Conservation (phyloP, 148 eudicot species). For the Silene latifolia region DNA sequence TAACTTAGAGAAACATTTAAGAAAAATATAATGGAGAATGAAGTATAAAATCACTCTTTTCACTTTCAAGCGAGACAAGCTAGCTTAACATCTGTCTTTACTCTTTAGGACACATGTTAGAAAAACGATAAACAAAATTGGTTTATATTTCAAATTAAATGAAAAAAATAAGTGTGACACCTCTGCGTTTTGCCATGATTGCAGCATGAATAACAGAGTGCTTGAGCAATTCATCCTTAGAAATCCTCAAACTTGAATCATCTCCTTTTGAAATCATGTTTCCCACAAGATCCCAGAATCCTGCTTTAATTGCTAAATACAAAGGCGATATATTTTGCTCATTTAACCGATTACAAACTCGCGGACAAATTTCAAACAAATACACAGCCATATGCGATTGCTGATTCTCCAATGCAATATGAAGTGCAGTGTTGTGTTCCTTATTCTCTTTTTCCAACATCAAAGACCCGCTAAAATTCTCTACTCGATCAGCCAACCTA, state of each 20-base stretch:
- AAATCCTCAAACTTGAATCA: background rate
- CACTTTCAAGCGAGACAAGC: too few species aligned
- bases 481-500: background rate
- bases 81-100: too few species aligned
- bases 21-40: too few species aligned
- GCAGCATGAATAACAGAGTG: slow-evolving; percentile 29
- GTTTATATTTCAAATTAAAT: too few species aligned
- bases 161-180: background rate
- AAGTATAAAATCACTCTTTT: too few species aligned
- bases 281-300: slow-evolving; percentile 20
- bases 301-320: slow-evolving; percentile 25
- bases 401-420: slow-evolving; percentile 29
- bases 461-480: background rate
- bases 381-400: slow-evolving; percentile 12
- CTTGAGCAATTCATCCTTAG: background rate
- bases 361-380: background rate
- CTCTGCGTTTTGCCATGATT: slow-evolving; percentile 17
- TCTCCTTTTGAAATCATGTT: slow-evolving; percentile 10
- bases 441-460: slow-evolving; percentile 11
- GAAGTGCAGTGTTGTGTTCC: slow-evolving; percentile 20
- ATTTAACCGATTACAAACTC: slow-evolving; percentile 13
- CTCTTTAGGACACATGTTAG: too few species aligned
- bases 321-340: slow-evolving; percentile 9
- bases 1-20: too few species aligned
- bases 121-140: too few species aligned